These are phyloP conservation scores for Drosera capensis DNA, from an alignment of 148 eudicot species.

Conservation along the genomic window DNA sequence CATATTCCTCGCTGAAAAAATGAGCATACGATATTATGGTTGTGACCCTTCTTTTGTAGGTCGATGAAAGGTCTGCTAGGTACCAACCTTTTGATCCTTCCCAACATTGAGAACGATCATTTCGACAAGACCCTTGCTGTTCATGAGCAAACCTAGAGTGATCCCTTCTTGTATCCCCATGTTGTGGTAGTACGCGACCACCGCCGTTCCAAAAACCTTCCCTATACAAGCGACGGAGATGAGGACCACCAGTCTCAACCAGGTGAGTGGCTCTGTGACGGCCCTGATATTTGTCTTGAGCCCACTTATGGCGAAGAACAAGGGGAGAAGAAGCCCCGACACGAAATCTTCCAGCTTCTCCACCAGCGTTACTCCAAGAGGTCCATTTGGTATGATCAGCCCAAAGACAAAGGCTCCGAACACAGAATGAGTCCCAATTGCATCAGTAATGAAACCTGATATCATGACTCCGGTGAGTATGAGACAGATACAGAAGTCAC, in stretches of 20 bases:
- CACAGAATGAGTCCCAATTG: conserved; percentile 71
- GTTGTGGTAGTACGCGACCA: conserved; percentile 23
- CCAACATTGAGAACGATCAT: conserved; percentile 97
- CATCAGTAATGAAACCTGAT: conserved; percentile 56
- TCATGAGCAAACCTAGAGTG: conserved; percentile 53
- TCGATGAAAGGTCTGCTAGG: neutral
- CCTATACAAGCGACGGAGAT: conserved; percentile 27
- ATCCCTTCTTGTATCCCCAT: conserved; percentile 51
- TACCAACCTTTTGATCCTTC: conserved; percentile 65
- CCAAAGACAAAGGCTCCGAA: conserved; percentile 72
- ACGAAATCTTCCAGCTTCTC: conserved; percentile 69
- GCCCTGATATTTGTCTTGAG: conserved; percentile 29
- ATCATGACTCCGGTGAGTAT: conserved; percentile 55
- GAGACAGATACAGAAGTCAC: conserved; percentile 43
- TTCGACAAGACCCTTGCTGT: conserved; percentile 84
- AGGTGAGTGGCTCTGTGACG: conserved; percentile 10
- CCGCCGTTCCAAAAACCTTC: conserved; percentile 36
- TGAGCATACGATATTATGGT: neutral
- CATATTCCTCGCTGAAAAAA: neutral
- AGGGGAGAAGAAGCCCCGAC: conserved; percentile 51
- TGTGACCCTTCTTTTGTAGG: neutral
- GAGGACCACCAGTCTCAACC: conserved; percentile 19
- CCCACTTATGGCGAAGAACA: conserved; percentile 58
- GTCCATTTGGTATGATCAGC: conserved; percentile 52
- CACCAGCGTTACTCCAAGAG: conserved; percentile 39